Evolutionary conservation across 1,284 basidiomycete species (phyloP).

Genomic region (Omphalotus olearius): DNA sequence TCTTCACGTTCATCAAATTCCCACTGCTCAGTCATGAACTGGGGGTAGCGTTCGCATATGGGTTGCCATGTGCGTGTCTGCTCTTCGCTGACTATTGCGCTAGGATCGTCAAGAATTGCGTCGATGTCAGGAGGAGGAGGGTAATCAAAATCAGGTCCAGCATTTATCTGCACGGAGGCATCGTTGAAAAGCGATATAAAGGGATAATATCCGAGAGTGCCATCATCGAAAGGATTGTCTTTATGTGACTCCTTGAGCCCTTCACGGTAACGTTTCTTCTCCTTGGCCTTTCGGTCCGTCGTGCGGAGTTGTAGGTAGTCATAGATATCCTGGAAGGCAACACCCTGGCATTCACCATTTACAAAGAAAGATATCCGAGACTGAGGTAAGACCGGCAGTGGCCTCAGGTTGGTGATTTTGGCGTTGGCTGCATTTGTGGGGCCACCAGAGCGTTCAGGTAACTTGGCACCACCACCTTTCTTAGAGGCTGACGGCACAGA

Average conservation of each 20-base stretch:
- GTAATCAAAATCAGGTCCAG: slow-evolving; percentile 82
- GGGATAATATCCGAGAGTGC: slow-evolving; percentile 93
- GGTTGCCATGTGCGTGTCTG: slow-evolving; percentile 63
- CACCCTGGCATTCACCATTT: slow-evolving; percentile 85
- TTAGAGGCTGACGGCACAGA: slow-evolving; percentile 59
- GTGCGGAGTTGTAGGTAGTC: slow-evolving; percentile 87
- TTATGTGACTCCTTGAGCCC: slow-evolving; percentile 64
- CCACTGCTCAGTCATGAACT: slow-evolving; percentile 78
- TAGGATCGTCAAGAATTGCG: slow-evolving; percentile 39
- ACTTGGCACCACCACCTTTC: slow-evolving; percentile 49
- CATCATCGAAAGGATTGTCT: slow-evolving; percentile 90
- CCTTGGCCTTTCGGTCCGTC: slow-evolving; percentile 50
- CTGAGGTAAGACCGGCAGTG: slow-evolving; percentile 66
- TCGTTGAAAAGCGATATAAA: slow-evolving; percentile 93
- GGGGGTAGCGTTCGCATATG: slow-evolving; percentile 70
- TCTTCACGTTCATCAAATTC: slow-evolving; percentile 66
- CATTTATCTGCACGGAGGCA: slow-evolving; percentile 81
- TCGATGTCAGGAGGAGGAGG: slow-evolving; percentile 77
- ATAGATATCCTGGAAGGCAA: slow-evolving; percentile 86
- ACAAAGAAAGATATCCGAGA: slow-evolving; percentile 89
- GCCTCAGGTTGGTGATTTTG: slow-evolving; percentile 40
- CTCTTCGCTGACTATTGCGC: slow-evolving; percentile 26
- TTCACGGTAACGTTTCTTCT: slow-evolving; percentile 56
- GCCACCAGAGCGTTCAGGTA: slow-evolving; percentile 41
- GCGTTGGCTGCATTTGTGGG: slow-evolving; percentile 25